Evolutionary conservation across 1,284 basidiomycete species (phyloP), one percentile per base, ranked within the genome.

Genomic region (Rhodotorula sp.): DNA sequence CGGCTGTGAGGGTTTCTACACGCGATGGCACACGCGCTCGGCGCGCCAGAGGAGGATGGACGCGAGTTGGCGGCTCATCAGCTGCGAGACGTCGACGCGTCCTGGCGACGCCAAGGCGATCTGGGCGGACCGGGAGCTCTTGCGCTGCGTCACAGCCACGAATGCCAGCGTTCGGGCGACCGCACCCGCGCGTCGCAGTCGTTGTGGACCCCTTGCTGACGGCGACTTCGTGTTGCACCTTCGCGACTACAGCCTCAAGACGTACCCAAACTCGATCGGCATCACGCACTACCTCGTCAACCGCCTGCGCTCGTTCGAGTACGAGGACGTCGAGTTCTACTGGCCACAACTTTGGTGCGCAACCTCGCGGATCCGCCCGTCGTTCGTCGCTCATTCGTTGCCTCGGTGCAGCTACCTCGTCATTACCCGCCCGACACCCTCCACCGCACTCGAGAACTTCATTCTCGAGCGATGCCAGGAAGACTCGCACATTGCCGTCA

Each of bases 251-350:
- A 70, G 69, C 81, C 88, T 97, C 78, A 88, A 89, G 79, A 84
- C 89, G 27, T 97, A 97, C 82, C 87, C 91, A 14, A 91, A 94
- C 84, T 93, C 93, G 81, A 92, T 97, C 78, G 94, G 94, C 13
- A 95, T 97, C 82, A 95, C 93, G 23, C 95, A 97, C 83, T 97
- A 97, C 81, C 87, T 97, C 73, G 93, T 93, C 61, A 86, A 88
- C 71, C 87, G 93, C 74, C 88, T 97, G 79, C 86, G 87, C 74
- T 87, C 88, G 68, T 87, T 94, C 79, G 88, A 90, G 73, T 87
- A 87, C 25, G 85, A 89, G 67, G 92, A 97, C 77, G 85, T 97
- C 68, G 88, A 90, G 78, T 94, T 96, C 82, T 93, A 96, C 77
- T 97, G 95, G 94, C 93, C 93, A 27, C 95, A 97, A 81, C 87